Evolutionary conservation across 108 stramenopile genomes (phyloP), one percentile per base, ranked within the genome.

Genomic region (Aurantiochytrium sp.): DNA sequence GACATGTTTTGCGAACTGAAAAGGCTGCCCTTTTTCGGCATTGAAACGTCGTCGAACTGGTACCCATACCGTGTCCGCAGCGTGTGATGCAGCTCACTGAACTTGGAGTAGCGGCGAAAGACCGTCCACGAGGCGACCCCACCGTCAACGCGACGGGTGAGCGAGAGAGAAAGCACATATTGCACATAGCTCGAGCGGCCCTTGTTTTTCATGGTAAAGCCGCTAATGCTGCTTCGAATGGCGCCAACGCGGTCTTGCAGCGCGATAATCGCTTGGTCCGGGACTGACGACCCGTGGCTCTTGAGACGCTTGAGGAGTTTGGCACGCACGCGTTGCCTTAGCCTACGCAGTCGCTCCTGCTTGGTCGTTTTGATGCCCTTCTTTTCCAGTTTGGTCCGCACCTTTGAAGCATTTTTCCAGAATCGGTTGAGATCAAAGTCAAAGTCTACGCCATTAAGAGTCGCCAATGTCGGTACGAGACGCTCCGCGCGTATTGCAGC

Each of bases 1-100:
- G 49, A n/a, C 51, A 83, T 53, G 51, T 83, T 83, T 45, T 83
- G 76, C 76, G 76, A 55, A 83, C 76, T 53, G 28, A 83, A 83
- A 53, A 83, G n/a, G 6, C 76, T 45, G 23, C 49, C 51, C n/a
- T 35, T 8, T 28, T 83, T 83, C 6, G 76, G 76, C 12, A 83
- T 43, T 0, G 10, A 12, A 8, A 83, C 76, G 51, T 83, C 76
- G 28, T 83, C 76, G 28, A 53, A 83, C 25, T 53, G 76, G 51
- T 83, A 83, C 19, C 76, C 76, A 23, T 53, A 83, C 6, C 51
- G 45, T 12, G 10, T 53, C 49, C 51, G 45, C 25, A 83, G 76
- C 6, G 76, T 28, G 18, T 53, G 45, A 45, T 83, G 76, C 76
- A 83, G n/a, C 51, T 83, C 76, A 23, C 28, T 12, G 51, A 83